Conservation (phyloP, 2,329 filamentous ascomycete genomes). For the Ophiocordyceps robertsii region DNA sequence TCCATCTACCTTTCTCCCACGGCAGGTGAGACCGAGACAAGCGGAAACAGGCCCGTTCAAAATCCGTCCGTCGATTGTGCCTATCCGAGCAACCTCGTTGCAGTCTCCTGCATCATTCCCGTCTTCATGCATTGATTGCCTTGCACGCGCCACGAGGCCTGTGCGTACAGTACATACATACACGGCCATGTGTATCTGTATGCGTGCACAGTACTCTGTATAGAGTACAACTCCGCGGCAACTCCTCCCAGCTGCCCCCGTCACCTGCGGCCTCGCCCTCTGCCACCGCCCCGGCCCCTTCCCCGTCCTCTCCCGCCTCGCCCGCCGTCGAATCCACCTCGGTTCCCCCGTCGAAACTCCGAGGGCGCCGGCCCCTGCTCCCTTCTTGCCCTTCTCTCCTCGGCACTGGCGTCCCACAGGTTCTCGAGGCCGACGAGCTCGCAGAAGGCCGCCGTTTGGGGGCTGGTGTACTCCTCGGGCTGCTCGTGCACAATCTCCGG, state of each 20-base stretch:
- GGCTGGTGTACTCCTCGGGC: slow-evolving; percentile 73
- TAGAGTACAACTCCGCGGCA: too few species aligned
- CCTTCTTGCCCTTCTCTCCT: slow-evolving; percentile 51
- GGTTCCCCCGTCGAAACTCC: slow-evolving; percentile 16
- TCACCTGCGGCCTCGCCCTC: slow-evolving; percentile 10
- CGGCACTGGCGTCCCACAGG: slow-evolving; percentile 56
- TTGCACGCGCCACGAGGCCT: too few species aligned
- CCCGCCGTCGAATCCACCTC: slow-evolving; percentile 22
- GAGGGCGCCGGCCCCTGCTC: slow-evolving; percentile 39
- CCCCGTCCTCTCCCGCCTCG: slow-evolving; percentile 19
- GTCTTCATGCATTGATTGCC: too few species aligned
- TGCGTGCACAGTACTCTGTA: too few species aligned
- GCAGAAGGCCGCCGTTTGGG: slow-evolving; percentile 76
- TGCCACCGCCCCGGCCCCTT: slow-evolving; percentile 21
- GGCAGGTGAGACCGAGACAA: too few species aligned
- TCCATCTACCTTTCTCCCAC: too few species aligned
- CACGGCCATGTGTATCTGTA: too few species aligned
- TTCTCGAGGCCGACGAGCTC: slow-evolving; percentile 64
- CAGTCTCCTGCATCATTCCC: too few species aligned
- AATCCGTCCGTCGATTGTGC: too few species aligned
- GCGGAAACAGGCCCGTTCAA: too few species aligned
- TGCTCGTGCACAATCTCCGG: slow-evolving; percentile 46
- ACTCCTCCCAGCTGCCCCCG: slow-evolving; percentile 3
- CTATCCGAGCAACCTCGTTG: too few species aligned
- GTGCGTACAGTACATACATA: too few species aligned